Base-by-base conservation (phyloP, 495 filamentous ascomycete genomes). In the Cryomyces antarcticus region DNA sequence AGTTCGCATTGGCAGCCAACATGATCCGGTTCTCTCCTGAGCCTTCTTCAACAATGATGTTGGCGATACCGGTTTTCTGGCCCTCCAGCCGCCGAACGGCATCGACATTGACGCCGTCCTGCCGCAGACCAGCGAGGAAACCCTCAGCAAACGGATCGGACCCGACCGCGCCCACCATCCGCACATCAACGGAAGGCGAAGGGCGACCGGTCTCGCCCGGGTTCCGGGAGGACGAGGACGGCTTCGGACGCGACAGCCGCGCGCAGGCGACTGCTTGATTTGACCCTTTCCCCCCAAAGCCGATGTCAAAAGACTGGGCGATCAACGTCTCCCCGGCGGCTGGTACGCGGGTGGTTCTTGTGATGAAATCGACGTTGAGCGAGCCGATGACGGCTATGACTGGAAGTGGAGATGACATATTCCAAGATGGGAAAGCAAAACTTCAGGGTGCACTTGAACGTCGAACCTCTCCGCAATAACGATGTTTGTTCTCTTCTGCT, bases 291-390 rank as follows among this genome's bases (percentile, higher is more conserved):
- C 89, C 89, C 43, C 89, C 89, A 10, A 77, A 74, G 39, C 79
- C 86, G 36, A 74, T 81, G 55, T 70, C 66, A 66, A 89, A 92
- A 5, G 73, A 72, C 42, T 63, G 67, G n/a, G 83, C 68, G 3
- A 78, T 87, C 34, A 97, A 70, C 4, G 89, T 97, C 54, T 97
- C 89, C 45, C 89, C 89, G 4, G 79, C 70, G 0, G 64, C 58
- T 3, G 89, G 89, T 46, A 93, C 68, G 34, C 89, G 84, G 0
- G 82, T 68, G 30, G 88, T 93, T 46, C 78, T 72, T 34, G 83
- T 84, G 37, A 92, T 78, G 46, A 95, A 76, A 64, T 97, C 89
- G 49, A 75, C 81, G 61, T 96, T 96, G 41, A 97, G 76, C 38
- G 87, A 94, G 50, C 89, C 89, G 45, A 97, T 75, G 38, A 94